phyloP scores from a whole-genome alignment of 495 filamentous ascomycete species.

The Antarctomyces pellizariae region DNA sequence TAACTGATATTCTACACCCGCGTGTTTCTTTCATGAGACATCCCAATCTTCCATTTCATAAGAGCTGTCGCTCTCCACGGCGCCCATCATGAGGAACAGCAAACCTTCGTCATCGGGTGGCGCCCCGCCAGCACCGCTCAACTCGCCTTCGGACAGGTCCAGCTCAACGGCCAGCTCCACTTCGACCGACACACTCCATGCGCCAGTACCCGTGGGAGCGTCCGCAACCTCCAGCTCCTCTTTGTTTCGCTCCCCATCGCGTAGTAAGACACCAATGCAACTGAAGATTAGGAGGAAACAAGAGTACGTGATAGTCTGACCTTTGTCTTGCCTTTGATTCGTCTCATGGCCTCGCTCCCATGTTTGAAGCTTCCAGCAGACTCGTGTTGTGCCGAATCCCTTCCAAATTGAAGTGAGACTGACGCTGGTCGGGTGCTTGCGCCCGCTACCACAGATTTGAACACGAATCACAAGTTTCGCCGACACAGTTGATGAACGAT shows the following conservation, averaged over 20 bases:
- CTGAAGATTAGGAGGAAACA: constrained; percentile 31
- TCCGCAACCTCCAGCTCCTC: too few relatives aligned
- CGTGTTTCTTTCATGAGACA: too few relatives aligned
- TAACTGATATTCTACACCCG: too few relatives aligned
- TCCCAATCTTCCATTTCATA: too few relatives aligned
- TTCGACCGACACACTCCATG: too few relatives aligned
- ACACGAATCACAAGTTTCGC: constrained; percentile 28
- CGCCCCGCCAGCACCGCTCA: too few relatives aligned
- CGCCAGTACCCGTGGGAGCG: too few relatives aligned
- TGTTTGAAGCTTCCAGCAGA: constrained; percentile 5
- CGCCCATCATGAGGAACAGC: too few relatives aligned
- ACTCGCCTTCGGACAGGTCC: too few relatives aligned
- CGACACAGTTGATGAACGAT: constrained; percentile 21
- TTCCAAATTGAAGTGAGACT: neutral
- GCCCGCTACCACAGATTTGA: constrained; percentile 13
- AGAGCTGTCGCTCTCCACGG: too few relatives aligned
- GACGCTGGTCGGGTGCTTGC: constrained; percentile 7
- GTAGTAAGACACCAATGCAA: constrained; percentile 26
- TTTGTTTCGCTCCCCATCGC: constrained; percentile 16
- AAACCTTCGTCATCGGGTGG: too few relatives aligned
- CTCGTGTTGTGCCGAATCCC: constrained; percentile 3
- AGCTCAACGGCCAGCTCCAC: too few relatives aligned
- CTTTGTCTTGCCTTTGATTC: neutral
- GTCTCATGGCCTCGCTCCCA: neutral
- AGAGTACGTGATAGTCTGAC: constrained; percentile 18